Evolutionary conservation across 768 basidiomycete genomes (phyloP).

Genomic region (Boletales sp.): DNA sequence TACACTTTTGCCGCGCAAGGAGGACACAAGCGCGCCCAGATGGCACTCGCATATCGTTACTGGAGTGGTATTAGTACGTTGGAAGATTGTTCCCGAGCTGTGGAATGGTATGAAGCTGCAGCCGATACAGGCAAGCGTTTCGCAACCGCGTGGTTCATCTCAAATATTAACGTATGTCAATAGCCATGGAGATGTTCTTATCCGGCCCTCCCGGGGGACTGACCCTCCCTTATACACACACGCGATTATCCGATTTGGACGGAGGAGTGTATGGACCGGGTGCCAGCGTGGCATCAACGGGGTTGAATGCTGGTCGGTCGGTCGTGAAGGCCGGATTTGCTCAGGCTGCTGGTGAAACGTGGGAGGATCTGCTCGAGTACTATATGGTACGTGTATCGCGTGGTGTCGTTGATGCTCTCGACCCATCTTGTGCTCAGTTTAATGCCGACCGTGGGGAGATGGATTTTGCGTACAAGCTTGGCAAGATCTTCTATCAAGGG

Average conservation of each 20-base stretch:
- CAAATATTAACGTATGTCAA: slow-evolving; percentile 1
- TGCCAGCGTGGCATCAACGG: slow-evolving; percentile 90
- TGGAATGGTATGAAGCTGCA: slow-evolving; percentile 87
- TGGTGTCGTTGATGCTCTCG: background rate
- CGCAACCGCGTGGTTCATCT: slow-evolving; percentile 2
- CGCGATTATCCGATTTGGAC: slow-evolving; percentile 80
- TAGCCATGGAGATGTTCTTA: slow-evolving; percentile 77
- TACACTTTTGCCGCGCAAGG: slow-evolving; percentile 93
- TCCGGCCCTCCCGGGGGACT: slow-evolving; percentile 90
- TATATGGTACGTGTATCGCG: slow-evolving; percentile 57
- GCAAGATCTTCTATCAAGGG: slow-evolving; percentile 96
- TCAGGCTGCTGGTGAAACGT: slow-evolving; percentile 86
- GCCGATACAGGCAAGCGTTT: slow-evolving; percentile 72
- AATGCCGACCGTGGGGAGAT: slow-evolving; percentile 91
- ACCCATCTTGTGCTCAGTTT: slow-evolving; percentile 54
- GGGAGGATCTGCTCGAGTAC: slow-evolving; percentile 90
- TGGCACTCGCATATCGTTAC: slow-evolving; percentile 90
- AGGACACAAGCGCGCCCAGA: slow-evolving; percentile 82
- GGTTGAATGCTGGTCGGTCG: slow-evolving; percentile 63
- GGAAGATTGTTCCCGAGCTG: slow-evolving; percentile 80
- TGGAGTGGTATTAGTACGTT: slow-evolving; percentile 94
- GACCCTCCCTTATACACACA: slow-evolving; percentile 77
- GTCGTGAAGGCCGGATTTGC: slow-evolving; percentile 83
- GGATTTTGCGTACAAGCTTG: slow-evolving; percentile 86
- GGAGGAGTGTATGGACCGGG: slow-evolving; percentile 96